Base-by-base conservation (phyloP, 805 yeast species). In the Komagataella kurtzmanii region DNA sequence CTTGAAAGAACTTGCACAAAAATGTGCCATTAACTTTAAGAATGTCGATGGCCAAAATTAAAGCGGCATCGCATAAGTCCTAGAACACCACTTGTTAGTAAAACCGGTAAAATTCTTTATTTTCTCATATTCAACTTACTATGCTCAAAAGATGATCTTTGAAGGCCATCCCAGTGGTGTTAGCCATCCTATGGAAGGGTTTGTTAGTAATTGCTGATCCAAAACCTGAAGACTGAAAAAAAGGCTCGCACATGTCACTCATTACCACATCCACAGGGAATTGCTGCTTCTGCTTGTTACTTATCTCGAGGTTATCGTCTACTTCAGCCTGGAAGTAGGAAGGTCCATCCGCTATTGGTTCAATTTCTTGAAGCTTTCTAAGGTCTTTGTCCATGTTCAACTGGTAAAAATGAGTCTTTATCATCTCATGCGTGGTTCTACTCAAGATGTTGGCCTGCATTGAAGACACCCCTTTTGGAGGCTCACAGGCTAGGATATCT, bases 11-110 rank as follows among this genome's bases (percentile, higher is more conserved):
- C 65, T 93, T 93, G 71, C 95, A 85, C 12, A 88, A 83, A 60
- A 88, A 77, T 8, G 70, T 60, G 0, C 99, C 99, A 24, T 78
- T 77, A 3, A 81, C 78, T 54, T 72, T 79, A 24, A 93, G 66
- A n/a, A 86, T 66, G 54, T 81, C 84, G 51, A 83, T 73, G 1
- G 95, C 83, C 49, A 90, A 74, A 6, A 87, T 73, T 50, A 93
- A 65, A 0, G 96, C 97, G 0, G 97, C 97, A 59, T 88, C 93
- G 65, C 97, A 91, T 24, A 91, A 69, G 61, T 90, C 90, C 87
- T 69, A 51, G 17, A 14, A 44, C 18, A 19, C 19, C 5, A 17
- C 17, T 5, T 30, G 54, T 51, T 47, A 45, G 46, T 48, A 23
- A 24, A 18, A 17, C 21, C 21, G n/a, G 21, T 44, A 43, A 44